Evolutionary conservation across 257 asterid species (phyloP).

Genomic region (Jacaranda mimosifolia): DNA sequence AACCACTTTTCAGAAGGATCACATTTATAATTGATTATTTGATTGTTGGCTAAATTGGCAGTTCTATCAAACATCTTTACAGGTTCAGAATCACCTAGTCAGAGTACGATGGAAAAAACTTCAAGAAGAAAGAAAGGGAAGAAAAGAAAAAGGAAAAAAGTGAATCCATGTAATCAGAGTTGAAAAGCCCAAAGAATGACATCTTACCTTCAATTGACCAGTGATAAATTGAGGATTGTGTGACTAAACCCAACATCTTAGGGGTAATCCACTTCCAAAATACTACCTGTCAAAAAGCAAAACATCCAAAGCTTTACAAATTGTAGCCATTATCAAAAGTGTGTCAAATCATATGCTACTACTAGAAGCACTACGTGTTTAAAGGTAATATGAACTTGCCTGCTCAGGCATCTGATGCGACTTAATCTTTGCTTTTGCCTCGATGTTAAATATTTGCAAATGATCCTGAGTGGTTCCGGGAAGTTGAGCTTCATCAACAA

Average conservation of each 20-base stretch:
- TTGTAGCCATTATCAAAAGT: conserved; percentile 7
- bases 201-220: conserved; percentile 90
- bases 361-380: conserved; percentile 25
- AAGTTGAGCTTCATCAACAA: conserved; percentile 84
- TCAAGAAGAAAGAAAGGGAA: conserved; percentile 29
- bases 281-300: conserved; percentile 66
- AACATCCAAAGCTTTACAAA: conserved; percentile 28
- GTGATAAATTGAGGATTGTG: conserved; percentile 91
- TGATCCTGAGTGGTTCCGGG: conserved; percentile 97
- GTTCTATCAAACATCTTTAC: conserved; percentile 95
- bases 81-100: conserved; percentile 93
- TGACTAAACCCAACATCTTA: conserved; percentile 94
- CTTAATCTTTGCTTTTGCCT: conserved; percentile 91
- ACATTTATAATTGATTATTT: conserved; percentile 91
- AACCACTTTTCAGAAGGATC: conserved; percentile 99
- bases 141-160: background rate
- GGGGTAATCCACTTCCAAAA: conserved; percentile 99
- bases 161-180: conserved; percentile 10
- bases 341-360: conserved; percentile 17
- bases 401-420: conserved; percentile 99
- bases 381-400: conserved; percentile 51
- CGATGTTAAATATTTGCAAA: conserved; percentile 97
- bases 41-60: conserved; percentile 90
- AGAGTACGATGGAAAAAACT: conserved; percentile 25
- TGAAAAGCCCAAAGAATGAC: conserved; percentile 19